Base-by-base conservation (phyloP, 2,329 filamentous ascomycete species). In the Escovopsis sp. region DNA sequence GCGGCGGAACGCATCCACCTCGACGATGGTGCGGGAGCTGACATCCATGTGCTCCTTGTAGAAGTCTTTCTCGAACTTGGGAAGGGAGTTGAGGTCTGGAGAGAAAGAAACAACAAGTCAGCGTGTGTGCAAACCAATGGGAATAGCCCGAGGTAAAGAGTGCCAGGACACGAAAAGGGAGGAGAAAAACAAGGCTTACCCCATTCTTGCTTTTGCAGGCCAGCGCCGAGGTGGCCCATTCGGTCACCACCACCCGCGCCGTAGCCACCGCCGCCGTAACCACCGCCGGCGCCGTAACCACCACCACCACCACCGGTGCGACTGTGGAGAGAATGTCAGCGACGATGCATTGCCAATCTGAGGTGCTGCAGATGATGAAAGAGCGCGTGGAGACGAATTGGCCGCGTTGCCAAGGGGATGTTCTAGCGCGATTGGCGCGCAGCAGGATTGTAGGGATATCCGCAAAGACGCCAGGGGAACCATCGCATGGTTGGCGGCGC, bases 11-110 rank as follows among this genome's bases (percentile, higher is more conserved):
- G 77, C 81, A 19, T 87, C 80, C 39, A 98, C 81, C 43, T 96
- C 88, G 38, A 73, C 72, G 29, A 72, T 57, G 11, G 84, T 76
- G 52, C 90, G 83, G 50, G 61, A 67, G 42, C 76, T 62, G 41
- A 98, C 88, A 40, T 75, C 74, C 23, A 79, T 70, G 55, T 90
- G 78, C 63, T 96, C 90, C 68, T 96, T 94, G 74, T 98, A 98
- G 66, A 98, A 98, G 8, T 83, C 87, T 65, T 98, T 98, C 58
- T 98, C 90, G 64, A 98, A 98, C 62, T 96, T 96, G 49, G 90
- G 88, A 31, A 98, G 55, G 6, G 77, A 58, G 52, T 58, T 67
- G 36, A 90, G 50, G 56, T 98, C 90, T 90, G 46, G 15, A 27
- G 12, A 19, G 11, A 6, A 27, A 5, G 5, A 40, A 14, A 23